Evolutionary conservation across 352 stramenopile genomes (phyloP).

Genomic region (Phytophthora cryptogea): DNA sequence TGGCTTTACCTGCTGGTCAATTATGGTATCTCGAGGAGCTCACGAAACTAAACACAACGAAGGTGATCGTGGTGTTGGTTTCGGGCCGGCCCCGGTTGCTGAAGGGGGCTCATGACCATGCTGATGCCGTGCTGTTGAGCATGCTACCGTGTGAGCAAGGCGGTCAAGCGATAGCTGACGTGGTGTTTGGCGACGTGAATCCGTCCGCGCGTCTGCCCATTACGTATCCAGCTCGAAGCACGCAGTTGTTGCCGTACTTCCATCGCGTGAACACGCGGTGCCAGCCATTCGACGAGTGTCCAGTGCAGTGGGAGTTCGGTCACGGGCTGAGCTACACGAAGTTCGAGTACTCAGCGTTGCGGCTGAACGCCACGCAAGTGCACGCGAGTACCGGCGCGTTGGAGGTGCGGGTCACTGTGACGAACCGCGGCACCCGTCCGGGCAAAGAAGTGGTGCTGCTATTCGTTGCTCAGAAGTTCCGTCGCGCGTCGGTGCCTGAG

Average conservation of each 20-base stretch:
- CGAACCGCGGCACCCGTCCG: constrained; percentile 50
- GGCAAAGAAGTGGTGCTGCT: constrained; percentile 78
- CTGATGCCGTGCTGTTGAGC: constrained; percentile 65
- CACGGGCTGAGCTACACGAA: constrained; percentile 69
- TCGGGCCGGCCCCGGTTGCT: constrained; percentile 71
- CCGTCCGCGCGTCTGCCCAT: constrained; percentile 79
- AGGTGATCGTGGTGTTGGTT: constrained; percentile 75
- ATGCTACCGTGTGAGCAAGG: constrained; percentile 81
- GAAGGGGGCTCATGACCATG: constrained; percentile 41
- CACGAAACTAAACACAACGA: constrained; percentile 52
- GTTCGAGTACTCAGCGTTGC: constrained; percentile 66
- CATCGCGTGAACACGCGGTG: constrained; percentile 70
- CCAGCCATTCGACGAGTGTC: constrained; percentile 55
- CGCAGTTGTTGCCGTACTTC: constrained; percentile 68
- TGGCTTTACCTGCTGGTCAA: constrained; percentile 63
- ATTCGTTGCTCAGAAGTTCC: constrained; percentile 63
- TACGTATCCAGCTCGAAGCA: constrained; percentile 64
- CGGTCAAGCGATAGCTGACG: constrained; percentile 68
- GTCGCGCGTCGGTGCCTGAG: constrained; percentile 58
- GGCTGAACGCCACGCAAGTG: constrained; percentile 42
- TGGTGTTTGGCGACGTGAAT: constrained; percentile 72
- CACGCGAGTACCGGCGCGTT: constrained; percentile 36
- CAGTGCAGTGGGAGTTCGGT: constrained; percentile 65
- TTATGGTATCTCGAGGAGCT: constrained; percentile 64
- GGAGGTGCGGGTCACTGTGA: constrained; percentile 58